phyloP scores from a whole-genome alignment of 768 basidiomycete genomes.

The Royoungia palumana region DNA sequence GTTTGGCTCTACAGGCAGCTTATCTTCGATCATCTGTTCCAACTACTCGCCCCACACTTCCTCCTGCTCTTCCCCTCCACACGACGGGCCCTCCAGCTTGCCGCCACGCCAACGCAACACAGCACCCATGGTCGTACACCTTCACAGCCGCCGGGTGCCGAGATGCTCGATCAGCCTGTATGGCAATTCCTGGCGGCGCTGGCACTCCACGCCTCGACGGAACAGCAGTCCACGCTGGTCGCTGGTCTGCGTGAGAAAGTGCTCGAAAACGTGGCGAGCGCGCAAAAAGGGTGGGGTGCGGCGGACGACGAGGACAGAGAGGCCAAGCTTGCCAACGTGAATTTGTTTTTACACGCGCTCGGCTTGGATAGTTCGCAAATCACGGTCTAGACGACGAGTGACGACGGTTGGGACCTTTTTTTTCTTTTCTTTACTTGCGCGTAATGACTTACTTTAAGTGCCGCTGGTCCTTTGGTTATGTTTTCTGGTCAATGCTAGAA shows the following conservation, averaged over 20 bases:
- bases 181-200: conserved; percentile 93
- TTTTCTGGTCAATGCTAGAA: too few relatives aligned
- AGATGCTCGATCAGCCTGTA: conserved; percentile 82
- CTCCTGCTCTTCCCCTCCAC: conserved; percentile 87
- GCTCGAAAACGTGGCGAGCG: conserved; percentile 80
- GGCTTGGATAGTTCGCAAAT: conserved; percentile 74
- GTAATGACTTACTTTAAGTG: too few relatives aligned
- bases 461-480: too few relatives aligned
- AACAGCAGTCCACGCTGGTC: conserved; percentile 89
- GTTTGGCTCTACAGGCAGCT: conserved; percentile 56
- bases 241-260: conserved; percentile 88
- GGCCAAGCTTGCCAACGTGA: conserved; percentile 87
- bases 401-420: background rate
- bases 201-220: conserved; percentile 76
- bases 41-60: conserved; percentile 72
- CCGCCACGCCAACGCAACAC: conserved; percentile 34
- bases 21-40: conserved; percentile 86
- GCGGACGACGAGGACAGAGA: conserved; percentile 68
- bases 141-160: conserved; percentile 56
- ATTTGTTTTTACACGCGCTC: conserved; percentile 82
- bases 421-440: too few relatives aligned
- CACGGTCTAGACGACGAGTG: conserved; percentile 34
- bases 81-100: conserved; percentile 51
- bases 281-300: conserved; percentile 66
- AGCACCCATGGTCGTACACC: conserved; percentile 49